A percentile compares a stretch with the other conserved stretches of the same genome.
phyloP scores from a whole-genome alignment of 1,284 basidiomycete genomes.

The Tilletia horrida region DNA sequence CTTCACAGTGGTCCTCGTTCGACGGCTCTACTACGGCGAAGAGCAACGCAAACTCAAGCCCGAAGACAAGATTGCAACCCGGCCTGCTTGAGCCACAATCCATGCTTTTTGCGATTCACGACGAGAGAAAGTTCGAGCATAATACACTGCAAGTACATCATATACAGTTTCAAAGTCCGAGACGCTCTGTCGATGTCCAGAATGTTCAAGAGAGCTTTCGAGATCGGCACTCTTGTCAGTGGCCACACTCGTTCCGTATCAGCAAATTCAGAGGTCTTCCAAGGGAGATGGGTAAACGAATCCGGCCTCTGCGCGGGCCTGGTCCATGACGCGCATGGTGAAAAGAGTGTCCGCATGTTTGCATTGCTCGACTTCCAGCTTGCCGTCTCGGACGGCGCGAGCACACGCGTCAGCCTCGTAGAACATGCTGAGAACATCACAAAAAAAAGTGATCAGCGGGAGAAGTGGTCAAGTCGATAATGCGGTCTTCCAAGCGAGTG shows the following conservation, averaged over 20 bases:
- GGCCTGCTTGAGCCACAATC: neutral
- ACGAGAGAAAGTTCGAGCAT: too few species aligned
- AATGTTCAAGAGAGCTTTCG: too few species aligned
- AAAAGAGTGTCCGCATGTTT: constrained; percentile 59
- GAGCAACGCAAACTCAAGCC: constrained; percentile 14
- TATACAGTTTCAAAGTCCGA: too few species aligned
- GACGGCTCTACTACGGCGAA: constrained; percentile 11
- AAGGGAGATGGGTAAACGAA: constrained; percentile 9
- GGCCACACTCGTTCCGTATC: too few species aligned
- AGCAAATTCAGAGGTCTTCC: too few species aligned
- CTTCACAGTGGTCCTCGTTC: constrained; percentile 3
- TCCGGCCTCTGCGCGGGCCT: constrained; percentile 20
- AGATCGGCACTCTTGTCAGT: too few species aligned
- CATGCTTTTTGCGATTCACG: neutral
- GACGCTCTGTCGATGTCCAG: too few species aligned
- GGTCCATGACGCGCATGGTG: constrained; percentile 44
- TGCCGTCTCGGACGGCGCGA: constrained; percentile 70
- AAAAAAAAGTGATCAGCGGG: constrained; percentile 57
- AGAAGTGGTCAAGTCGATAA: neutral
- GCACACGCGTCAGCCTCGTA: constrained; percentile 73
- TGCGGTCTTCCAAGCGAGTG: too few species aligned
- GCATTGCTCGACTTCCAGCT: constrained; percentile 71
- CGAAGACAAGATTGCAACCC: constrained; percentile 8
- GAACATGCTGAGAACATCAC: constrained; percentile 45
- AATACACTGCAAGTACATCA: neutral